Evolutionary conservation across 768 basidiomycete species (phyloP).

Genomic region (Candolleomyces efflorescens): DNA sequence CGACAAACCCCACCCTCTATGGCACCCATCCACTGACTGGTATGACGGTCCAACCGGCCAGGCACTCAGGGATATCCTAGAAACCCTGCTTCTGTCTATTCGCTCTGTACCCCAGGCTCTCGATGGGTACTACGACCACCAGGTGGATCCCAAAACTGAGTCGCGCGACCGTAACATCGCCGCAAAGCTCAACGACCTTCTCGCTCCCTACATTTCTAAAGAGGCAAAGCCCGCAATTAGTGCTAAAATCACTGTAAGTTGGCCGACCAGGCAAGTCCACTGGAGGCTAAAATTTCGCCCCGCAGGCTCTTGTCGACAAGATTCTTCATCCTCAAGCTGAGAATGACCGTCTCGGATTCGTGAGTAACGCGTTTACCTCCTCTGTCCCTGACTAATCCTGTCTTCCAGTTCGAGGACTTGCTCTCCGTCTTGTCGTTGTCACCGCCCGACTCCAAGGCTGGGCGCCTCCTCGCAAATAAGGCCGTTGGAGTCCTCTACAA

Average conservation of each 20-base stretch:
- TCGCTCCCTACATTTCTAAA: constrained; percentile 16
- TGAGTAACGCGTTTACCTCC: constrained; percentile 10
- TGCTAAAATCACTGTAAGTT: constrained; percentile 7
- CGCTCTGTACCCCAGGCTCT: constrained; percentile 36
- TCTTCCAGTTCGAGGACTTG: constrained; percentile 22
- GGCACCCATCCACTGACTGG: neutral
- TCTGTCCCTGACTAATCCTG: neutral
- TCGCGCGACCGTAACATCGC: constrained; percentile 28
- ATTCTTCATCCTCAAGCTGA: constrained; percentile 29
- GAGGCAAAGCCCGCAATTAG: constrained; percentile 20
- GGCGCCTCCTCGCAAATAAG: constrained; percentile 19
- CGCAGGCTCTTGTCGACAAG: constrained; percentile 27
- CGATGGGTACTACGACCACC: constrained; percentile 43
- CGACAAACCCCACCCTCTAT: neutral
- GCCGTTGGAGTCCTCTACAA: constrained; percentile 45
- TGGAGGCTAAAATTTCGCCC: constrained; percentile 17
- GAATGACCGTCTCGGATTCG: constrained; percentile 38
- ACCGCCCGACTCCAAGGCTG: constrained; percentile 13
- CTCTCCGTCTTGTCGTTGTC: constrained; percentile 25
- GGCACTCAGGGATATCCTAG: constrained; percentile 9
- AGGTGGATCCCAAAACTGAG: constrained; percentile 27
- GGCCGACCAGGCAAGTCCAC: neutral
- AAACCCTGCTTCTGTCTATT: constrained; percentile 30
- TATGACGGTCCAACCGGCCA: neutral
- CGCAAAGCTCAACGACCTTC: constrained; percentile 24